phyloP scores from a whole-genome alignment of 2,329 filamentous ascomycete genomes.

The Rhytidhysteron rufulum region DNA sequence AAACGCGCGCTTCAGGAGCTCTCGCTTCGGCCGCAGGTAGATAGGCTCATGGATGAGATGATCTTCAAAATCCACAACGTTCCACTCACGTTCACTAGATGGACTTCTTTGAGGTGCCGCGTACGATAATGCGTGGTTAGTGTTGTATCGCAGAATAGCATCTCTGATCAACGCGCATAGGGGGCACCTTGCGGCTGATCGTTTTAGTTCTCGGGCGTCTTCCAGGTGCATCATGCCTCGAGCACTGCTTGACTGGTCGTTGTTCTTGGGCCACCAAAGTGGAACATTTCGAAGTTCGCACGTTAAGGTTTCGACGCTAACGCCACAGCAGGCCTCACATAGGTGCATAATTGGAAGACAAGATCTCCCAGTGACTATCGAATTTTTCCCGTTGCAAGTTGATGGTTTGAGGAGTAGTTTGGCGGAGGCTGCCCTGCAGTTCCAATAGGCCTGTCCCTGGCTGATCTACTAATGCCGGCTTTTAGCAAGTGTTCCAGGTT shows the following conservation, averaged over 20 bases:
- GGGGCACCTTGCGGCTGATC: conserved; percentile 14
- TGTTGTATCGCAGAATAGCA: conserved; percentile 13
- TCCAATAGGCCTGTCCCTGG: too few relatives aligned
- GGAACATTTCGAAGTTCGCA: conserved; percentile 12
- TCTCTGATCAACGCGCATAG: conserved; percentile 14
- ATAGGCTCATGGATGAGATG: conserved; percentile 12
- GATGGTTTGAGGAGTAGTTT: too few relatives aligned
- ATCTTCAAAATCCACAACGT: conserved; percentile 6
- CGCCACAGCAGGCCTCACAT: conserved; percentile 12
- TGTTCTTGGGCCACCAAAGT: conserved; percentile 13
- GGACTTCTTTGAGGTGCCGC: not conserved
- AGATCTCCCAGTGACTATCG: too few relatives aligned
- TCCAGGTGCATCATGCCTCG: conserved; percentile 14
- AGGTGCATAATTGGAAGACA: conserved; percentile 15
- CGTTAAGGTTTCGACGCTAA: conserved; percentile 11
- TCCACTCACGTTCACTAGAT: conserved; percentile 3
- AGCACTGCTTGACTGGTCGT: conserved; percentile 11
- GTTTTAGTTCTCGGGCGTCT: conserved; percentile 12
- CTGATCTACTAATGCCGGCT: too few relatives aligned
- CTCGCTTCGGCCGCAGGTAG: conserved; percentile 15
- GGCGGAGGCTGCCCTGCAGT: too few relatives aligned
- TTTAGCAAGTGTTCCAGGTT: too few relatives aligned
- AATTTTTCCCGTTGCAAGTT: too few relatives aligned
- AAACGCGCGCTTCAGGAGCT: conserved; percentile 11
- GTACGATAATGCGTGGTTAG: conserved; percentile 2